Evolutionary conservation across 2,329 filamentous ascomycete species (phyloP).

Genomic region (Leptographium radiaticola): DNA sequence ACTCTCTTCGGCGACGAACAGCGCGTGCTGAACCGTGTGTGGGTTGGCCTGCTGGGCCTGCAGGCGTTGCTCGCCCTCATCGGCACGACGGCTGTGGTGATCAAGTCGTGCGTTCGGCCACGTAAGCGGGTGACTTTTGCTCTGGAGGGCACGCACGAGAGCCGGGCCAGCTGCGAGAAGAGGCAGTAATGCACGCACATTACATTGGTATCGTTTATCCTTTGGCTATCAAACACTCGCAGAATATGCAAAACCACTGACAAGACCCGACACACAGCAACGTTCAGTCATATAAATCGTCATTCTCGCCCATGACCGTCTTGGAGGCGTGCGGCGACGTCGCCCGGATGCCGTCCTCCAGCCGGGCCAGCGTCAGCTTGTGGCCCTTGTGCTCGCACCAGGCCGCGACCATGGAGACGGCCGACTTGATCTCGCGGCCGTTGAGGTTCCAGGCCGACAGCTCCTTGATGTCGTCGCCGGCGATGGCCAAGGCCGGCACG

Average conservation of each 20-base stretch:
- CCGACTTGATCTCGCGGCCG: conserved; percentile 33
- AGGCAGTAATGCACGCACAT: not conserved
- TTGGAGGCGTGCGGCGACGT: conserved; percentile 30
- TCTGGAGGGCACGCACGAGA: not conserved
- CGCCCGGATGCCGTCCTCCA: conserved; percentile 32
- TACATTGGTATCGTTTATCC: not conserved
- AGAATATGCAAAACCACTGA: too few relatives aligned
- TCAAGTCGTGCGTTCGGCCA: not conserved
- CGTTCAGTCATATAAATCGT: conserved; percentile 6
- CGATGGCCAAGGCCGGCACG: conserved; percentile 3
- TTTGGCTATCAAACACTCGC: too few relatives aligned
- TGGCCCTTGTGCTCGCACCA: conserved; percentile 33
- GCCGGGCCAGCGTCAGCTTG: conserved; percentile 24
- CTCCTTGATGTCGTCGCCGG: conserved; percentile 24
- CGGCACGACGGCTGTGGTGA: conserved; percentile 4
- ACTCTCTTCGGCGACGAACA: conserved; percentile 16
- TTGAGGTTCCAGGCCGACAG: conserved; percentile 29
- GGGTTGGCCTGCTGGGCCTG: conserved; percentile 17
- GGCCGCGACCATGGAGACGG: conserved; percentile 29
- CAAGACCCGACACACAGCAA: not conserved
- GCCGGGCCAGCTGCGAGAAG: not conserved
- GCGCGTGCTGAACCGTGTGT: conserved; percentile 17
- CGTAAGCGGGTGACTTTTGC: conserved; percentile 2
- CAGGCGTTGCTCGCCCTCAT: conserved; percentile 17
- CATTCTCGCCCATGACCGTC: conserved; percentile 3